Conservation (phyloP, 2,329 filamentous ascomycete genomes). For the Huntiella decipiens region DNA sequence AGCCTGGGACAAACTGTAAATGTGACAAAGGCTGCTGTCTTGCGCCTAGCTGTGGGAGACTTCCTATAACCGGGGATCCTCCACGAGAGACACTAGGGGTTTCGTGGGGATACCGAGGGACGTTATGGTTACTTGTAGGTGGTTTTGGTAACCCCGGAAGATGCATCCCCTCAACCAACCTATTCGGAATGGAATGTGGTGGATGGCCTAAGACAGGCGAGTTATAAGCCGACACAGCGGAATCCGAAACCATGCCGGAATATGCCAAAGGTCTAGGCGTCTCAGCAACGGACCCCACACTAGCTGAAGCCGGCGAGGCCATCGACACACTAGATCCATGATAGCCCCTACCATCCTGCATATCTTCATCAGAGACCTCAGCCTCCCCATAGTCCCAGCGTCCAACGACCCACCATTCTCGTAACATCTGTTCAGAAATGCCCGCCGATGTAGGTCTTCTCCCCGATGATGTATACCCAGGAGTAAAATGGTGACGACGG, state of each 20-base stretch:
- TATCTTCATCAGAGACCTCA: constrained; percentile 27
- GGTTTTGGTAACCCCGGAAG: too few relatives aligned
- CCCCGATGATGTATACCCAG: constrained; percentile 32
- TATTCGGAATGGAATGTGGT: too few relatives aligned
- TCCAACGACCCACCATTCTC: constrained; percentile 35
- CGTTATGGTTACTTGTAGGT: too few relatives aligned
- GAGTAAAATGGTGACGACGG: constrained; percentile 37
- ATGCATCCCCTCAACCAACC: too few relatives aligned
- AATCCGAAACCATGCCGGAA: too few relatives aligned
- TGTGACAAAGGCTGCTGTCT: constrained; percentile 9
- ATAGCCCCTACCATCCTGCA: constrained; percentile 4
- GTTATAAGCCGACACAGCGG: too few relatives aligned
- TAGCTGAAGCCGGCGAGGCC: constrained; percentile 10
- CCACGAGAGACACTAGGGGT: too few relatives aligned
- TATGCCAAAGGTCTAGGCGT: too few relatives aligned
- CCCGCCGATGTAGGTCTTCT: constrained; percentile 32
- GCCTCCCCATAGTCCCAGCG: constrained; percentile 15
- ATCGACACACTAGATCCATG: constrained; percentile 8
- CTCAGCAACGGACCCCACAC: too few relatives aligned
- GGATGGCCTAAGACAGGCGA: too few relatives aligned
- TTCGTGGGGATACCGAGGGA: too few relatives aligned
- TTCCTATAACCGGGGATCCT: too few relatives aligned
- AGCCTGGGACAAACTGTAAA: background rate
- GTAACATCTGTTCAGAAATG: constrained; percentile 37
- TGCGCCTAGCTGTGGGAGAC: background rate